These are phyloP conservation scores for Talaromyces proteolyticus DNA, from an alignment of 495 filamentous ascomycete species.

Conservation along the genomic window DNA sequence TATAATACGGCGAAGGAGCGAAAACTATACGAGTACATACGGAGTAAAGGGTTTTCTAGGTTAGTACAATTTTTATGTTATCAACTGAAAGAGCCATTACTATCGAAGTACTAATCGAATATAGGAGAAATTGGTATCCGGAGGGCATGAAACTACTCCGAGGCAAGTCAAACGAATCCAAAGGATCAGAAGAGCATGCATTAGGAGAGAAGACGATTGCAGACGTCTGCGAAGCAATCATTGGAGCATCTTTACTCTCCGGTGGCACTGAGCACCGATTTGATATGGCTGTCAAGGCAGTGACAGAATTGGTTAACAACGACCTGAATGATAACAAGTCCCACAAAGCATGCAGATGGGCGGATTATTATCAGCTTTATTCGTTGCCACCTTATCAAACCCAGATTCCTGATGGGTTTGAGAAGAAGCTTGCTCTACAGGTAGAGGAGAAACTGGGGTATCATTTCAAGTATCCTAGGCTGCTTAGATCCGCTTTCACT, in stretches of 20 bases:
- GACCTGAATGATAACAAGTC: conserved; percentile 58
- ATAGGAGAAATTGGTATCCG: conserved; percentile 73
- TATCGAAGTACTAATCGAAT: too few species aligned
- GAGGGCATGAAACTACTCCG: conserved; percentile 59
- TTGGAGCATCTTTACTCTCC: conserved; percentile 79
- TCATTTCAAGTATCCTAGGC: conserved; percentile 68
- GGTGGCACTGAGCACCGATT: conserved; percentile 51
- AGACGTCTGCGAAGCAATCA: conserved; percentile 95
- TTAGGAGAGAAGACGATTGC: conserved; percentile 89
- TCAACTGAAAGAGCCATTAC: too few species aligned
- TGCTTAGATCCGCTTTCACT: conserved; percentile 80
- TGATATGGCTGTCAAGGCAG: conserved; percentile 78
- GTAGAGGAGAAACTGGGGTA: conserved; percentile 67
- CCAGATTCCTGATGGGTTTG: conserved; percentile 33
- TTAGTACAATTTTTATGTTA: too few species aligned
- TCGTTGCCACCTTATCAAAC: conserved; percentile 66
- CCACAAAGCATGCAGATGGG: conserved; percentile 62
- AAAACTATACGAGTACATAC: conserved; percentile 67
- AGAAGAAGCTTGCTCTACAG: conserved; percentile 60
- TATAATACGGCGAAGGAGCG: conserved; percentile 66
- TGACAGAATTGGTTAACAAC: conserved; percentile 67
- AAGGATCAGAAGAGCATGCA: conserved; percentile 51
- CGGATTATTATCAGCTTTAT: conserved; percentile 70
- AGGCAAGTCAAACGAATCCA: conserved; percentile 54
- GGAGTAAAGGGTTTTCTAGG: conserved; percentile 76